Percentiles rank a stretch among this genome's conserved stretches.
Conservation (phyloP, 139 green algal genomes). For the Chara braunii region DNA sequence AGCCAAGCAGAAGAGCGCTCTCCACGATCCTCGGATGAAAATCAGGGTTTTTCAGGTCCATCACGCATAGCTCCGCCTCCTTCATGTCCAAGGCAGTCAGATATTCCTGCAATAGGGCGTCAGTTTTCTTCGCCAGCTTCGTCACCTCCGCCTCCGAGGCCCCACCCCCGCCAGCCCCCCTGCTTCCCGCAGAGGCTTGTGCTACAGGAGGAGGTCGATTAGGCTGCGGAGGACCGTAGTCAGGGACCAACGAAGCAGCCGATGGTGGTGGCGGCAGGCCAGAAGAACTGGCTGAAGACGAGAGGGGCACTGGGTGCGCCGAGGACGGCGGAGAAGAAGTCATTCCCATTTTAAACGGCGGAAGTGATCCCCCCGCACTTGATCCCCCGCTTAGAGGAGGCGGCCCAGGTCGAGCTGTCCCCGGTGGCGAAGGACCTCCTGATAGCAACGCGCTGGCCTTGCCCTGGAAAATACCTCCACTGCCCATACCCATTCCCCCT, state of each 20-base stretch:
- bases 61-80: constrained; percentile 39
- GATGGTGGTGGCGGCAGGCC: constrained; percentile 8
- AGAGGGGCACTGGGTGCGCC: constrained; percentile 28
- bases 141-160: constrained; percentile 8
- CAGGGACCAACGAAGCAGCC: not conserved
- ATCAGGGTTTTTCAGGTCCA: constrained; percentile 20
- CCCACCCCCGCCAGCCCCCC: constrained; percentile 6
- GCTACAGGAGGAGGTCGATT: not conserved
- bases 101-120: constrained; percentile 39
- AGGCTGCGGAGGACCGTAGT: not conserved
- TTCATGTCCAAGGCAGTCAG: constrained; percentile 22
- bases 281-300: not conserved
- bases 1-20: not conserved
- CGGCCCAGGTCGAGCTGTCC: not conserved
- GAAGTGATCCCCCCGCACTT: not conserved
- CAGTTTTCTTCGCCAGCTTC: constrained; percentile 23
- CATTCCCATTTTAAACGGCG: constrained; percentile 5
- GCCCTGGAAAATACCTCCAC: constrained; percentile 6
- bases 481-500: not conserved
- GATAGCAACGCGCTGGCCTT: too few relatives aligned
- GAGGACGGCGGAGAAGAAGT: constrained; percentile 27
- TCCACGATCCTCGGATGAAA: constrained; percentile 8
- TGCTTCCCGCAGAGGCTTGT: not conserved
- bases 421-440: not conserved
- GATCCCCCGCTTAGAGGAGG: not conserved